These are phyloP conservation scores for Phytophthora sansomeana DNA, from an alignment of 352 stramenopile genomes.

Conservation along the genomic window DNA sequence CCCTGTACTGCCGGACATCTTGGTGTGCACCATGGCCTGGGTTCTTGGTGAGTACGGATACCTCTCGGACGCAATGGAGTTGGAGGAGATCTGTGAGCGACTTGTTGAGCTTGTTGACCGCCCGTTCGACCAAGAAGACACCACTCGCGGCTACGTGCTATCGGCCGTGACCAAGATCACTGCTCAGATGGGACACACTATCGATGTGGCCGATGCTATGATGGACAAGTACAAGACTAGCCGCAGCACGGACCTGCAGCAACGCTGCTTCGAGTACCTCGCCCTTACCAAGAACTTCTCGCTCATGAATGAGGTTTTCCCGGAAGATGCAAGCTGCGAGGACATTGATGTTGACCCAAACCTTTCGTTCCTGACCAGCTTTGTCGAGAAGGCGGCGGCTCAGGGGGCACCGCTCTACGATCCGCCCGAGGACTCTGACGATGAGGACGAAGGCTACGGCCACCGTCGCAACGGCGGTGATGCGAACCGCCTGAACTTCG, in stretches of 20 bases:
- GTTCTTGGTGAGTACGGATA: constrained; percentile 99
- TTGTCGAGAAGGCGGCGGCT: constrained; percentile 93
- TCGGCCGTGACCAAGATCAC: constrained; percentile 98
- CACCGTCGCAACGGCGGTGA: constrained; percentile 56
- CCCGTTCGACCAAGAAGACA: constrained; percentile 87
- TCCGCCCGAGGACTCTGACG: constrained; percentile 95
- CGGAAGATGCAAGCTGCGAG: constrained; percentile 97
- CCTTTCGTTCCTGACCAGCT: constrained; percentile 95
- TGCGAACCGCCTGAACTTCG: constrained; percentile 84
- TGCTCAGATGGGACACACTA: constrained; percentile 93
- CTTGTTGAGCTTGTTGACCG: constrained; percentile 94
- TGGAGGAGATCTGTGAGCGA: constrained; percentile 95
- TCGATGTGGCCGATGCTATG: constrained; percentile 91
- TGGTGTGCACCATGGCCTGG: constrained; percentile 99
- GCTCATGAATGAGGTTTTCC: constrained; percentile 93
- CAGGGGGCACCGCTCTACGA: constrained; percentile 95
- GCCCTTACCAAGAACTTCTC: constrained; percentile 92
- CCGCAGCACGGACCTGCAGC: constrained; percentile 96
- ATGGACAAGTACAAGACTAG: constrained; percentile 98
- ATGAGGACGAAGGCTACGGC: constrained; percentile 91
- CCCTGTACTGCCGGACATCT: constrained; percentile 94
- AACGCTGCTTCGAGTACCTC: constrained; percentile 99
- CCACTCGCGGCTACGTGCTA: constrained; percentile 96
- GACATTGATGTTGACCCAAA: constrained; percentile 97
- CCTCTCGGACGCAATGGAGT: constrained; percentile 92